phyloP scores from a whole-genome alignment of 2,329 filamentous ascomycete species.

The Magnaporthiopsis poae region DNA sequence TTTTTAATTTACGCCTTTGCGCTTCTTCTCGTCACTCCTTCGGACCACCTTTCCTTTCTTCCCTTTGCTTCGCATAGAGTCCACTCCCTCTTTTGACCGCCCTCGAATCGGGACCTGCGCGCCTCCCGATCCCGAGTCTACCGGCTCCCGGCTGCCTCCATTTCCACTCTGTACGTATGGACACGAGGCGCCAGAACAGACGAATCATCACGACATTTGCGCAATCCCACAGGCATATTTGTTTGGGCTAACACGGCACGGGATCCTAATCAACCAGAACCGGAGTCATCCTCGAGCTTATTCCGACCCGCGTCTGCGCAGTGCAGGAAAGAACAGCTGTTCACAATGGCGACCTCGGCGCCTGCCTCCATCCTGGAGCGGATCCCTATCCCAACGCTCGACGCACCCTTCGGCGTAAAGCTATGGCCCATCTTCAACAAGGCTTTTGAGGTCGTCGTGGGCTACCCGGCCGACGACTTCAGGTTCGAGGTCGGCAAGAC shows the following conservation, averaged over 20 bases:
- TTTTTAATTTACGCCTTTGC: slow-evolving; percentile 22
- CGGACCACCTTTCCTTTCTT: slow-evolving; percentile 21
- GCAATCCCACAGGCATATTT: neutral
- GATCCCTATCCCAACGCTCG: slow-evolving; percentile 67
- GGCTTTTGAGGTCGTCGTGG: slow-evolving; percentile 63
- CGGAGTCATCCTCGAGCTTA: neutral
- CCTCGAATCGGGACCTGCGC: neutral
- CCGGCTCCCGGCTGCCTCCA: neutral
- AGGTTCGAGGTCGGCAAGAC: slow-evolving; percentile 71
- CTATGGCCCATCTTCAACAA: slow-evolving; percentile 94
- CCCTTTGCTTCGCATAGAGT: slow-evolving; percentile 13
- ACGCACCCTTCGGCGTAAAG: slow-evolving; percentile 81
- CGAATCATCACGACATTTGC: neutral
- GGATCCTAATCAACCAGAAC: neutral
- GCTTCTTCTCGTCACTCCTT: slow-evolving; percentile 33
- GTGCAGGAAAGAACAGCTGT: neutral
- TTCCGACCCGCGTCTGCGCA: neutral
- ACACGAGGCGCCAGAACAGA: neutral
- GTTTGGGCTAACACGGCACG: neutral
- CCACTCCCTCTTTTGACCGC: neutral
- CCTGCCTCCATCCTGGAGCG: slow-evolving; percentile 12
- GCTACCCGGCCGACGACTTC: slow-evolving; percentile 81
- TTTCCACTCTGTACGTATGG: neutral
- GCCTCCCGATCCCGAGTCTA: neutral
- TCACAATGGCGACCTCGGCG: slow-evolving; percentile 12